phyloP scores from a whole-genome alignment of 2,329 filamentous ascomycete species.

The Exophiala calicioides region DNA sequence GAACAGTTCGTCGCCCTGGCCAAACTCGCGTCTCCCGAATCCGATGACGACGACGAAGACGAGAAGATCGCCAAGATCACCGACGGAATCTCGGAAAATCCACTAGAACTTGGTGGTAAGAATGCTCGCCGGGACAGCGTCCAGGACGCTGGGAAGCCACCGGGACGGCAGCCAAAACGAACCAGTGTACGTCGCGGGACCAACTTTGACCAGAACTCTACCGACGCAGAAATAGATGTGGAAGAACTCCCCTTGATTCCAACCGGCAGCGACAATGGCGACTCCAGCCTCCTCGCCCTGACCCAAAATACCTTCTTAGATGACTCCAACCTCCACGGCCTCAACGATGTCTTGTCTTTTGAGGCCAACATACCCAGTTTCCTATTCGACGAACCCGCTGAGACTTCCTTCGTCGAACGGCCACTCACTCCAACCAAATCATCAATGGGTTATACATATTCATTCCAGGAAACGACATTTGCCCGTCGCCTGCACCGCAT shows the following conservation, averaged over 20 bases:
- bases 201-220: constrained; percentile 15
- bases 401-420: constrained; percentile 32
- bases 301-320: constrained; percentile 14
- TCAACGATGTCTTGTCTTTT: constrained; percentile 22
- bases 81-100: constrained; percentile 7
- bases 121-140: constrained; percentile 2
- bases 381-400: constrained; percentile 8
- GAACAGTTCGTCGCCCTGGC: constrained; percentile 24
- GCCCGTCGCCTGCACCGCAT: constrained; percentile 69
- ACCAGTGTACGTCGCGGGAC: constrained; percentile 7
- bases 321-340: constrained; percentile 18
- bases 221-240: constrained; percentile 14
- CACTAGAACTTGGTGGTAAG: constrained; percentile 10
- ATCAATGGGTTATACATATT: constrained; percentile 51
- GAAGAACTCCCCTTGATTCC: constrained; percentile 8
- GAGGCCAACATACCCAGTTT: constrained; percentile 17
- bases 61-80: constrained; percentile 19
- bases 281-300: constrained; percentile 9
- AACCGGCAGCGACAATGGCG: background rate
- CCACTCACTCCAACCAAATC: constrained; percentile 23
- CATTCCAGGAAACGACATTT: constrained; percentile 67
- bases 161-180: background rate
- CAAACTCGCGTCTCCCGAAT: constrained; percentile 18
- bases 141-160: constrained; percentile 5
- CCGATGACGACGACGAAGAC: constrained; percentile 29